A percentile compares a stretch with the other conserved stretches of the same genome.
phyloP scores from a whole-genome alignment of 345 rosid genomes.

The Eutrema yunnanense region DNA sequence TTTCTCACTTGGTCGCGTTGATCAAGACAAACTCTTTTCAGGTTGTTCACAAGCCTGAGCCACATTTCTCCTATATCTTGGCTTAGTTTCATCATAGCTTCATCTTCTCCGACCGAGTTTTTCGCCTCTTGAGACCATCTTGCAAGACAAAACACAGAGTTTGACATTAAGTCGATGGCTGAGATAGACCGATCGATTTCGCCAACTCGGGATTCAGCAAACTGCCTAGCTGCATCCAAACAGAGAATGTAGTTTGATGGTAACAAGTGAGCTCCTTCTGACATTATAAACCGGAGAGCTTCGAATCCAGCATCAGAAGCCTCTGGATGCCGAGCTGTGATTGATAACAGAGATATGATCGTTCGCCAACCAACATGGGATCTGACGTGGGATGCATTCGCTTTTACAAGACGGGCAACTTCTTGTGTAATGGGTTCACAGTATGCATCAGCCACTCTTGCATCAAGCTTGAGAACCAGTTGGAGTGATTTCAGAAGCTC shows the following conservation, averaged over 20 bases:
- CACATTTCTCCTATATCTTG: constrained; percentile 76
- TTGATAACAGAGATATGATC: constrained; percentile 57
- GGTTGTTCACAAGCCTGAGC: constrained; percentile 57
- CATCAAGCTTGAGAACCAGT: constrained; percentile 70
- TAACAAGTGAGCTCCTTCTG: constrained; percentile 52
- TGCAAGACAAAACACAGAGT: constrained; percentile 57
- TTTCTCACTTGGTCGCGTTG: constrained; percentile 68
- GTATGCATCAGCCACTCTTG: constrained; percentile 71
- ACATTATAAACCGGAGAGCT: constrained; percentile 55
- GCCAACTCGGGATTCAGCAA: constrained; percentile 68
- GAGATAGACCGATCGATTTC: constrained; percentile 47
- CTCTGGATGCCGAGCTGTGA: constrained; percentile 76
- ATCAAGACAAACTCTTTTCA: constrained; percentile 53
- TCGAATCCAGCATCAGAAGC: constrained; percentile 69
- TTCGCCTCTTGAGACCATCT: constrained; percentile 64
- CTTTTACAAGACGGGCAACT: constrained; percentile 63
- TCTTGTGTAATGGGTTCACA: constrained; percentile 72
- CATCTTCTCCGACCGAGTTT: constrained; percentile 39
- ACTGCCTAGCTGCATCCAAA: constrained; percentile 72
- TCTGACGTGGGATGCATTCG: constrained; percentile 64
- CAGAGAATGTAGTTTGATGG: constrained; percentile 64
- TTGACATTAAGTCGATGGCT: constrained; percentile 62
- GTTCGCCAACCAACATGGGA: constrained; percentile 64
- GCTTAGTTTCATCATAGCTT: constrained; percentile 38
- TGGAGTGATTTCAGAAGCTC: constrained; percentile 69